Evolutionary conservation across 176 grass and related monocot species (phyloP), one percentile per base, ranked within the genome.

Genomic region (Eleusine indica): DNA sequence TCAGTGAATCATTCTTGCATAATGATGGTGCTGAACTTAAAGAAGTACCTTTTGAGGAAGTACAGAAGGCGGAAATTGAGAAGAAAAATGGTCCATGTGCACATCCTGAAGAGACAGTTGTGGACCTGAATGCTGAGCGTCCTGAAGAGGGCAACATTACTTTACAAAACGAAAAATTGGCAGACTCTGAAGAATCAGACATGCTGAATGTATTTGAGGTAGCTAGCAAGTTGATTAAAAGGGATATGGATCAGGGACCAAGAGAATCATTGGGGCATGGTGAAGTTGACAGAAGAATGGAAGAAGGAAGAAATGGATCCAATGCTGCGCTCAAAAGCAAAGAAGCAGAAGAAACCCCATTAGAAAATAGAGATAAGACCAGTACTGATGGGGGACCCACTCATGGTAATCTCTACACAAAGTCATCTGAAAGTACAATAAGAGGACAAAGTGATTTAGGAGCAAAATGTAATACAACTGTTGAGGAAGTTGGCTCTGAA

Each of bases 211-310:
- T 81, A 21, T 86, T 89, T 47, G 79, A 88, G 70, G 73, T 57
- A 65, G 80, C 87, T 70, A 83, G 73, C 70, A 85, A 75, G 52
- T 83, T 76, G 43, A 83, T 84, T 9, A 76, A 92, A 88, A 76
- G 87, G 68, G 88, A 86, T 9, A 32, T 81, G 32, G 83, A 74
- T 68, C 83, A 88, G 88, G 77, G 79, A 81, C 54, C 41, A 39
- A 70, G 73, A 53, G 79, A 75, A 51, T 84, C 73, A 73, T 25
- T 21, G 63, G 54, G 21, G 41, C 66, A 67, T 77, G 52, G n/a
- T 21, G 66, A 90, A 78, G 37, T 66, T 18, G 54, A 82, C 60
- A 74, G 71, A 43, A 48, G 44, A 22, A 77, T 70, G 64, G 65
- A 76, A 86, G 71, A 52, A 82, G 30, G 37, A 60, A 53, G 5